Evolutionary conservation across 2,329 filamentous ascomycete species (phyloP), one percentile per base, ranked within the genome.

Genomic region (Blastomyces gilchristii): DNA sequence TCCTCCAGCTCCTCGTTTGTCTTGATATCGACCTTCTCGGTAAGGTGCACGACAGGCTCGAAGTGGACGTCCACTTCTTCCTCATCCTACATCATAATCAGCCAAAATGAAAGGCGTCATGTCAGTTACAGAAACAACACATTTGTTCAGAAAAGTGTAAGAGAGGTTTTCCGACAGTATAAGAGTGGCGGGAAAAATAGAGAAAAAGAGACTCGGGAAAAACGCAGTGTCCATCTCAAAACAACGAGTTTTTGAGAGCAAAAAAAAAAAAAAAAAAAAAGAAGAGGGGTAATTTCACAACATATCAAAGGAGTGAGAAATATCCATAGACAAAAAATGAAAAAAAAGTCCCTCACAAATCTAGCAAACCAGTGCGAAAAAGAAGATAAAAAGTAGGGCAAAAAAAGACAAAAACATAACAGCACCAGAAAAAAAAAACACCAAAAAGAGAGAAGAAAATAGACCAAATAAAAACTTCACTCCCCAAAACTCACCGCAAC

Each of bases 1-100:
- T 97, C 92, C 83, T 99, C 94, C 56, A 88, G 85, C 83, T 99
- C 94, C 80, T 99, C 94, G 81, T 97, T 96, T 78, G 94, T 97
- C 85, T 96, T 96, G 74, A 86, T 89, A 75, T 97, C 93, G 72
- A 97, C 88, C 82, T 95, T 94, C 83, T 99, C 91, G 67, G 93
- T 97, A 74, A 99, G 83, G 80, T 87, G 92, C 74, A 96, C 90
- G 70, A 99, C 91, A 68, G 94, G 94, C 82, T 96, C 91, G 80
- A 97, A 99, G 80, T 97, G 90, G 67, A 97, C 90, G 69, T 97
- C 93, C 70, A 90, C 89, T 69, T 90, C 93, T 77, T 96, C 91
- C 70, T 86, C 85, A 16, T 58, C 56, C 56, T 56, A 53, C 16
- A 31, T 14, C 8, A 41, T 37, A 43, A 49, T 22, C 8, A 11